Percentiles rank a stretch among this genome's conserved stretches.
phyloP scores from a whole-genome alignment of 306 rosid species.

The Hippophae gyantsensis region DNA sequence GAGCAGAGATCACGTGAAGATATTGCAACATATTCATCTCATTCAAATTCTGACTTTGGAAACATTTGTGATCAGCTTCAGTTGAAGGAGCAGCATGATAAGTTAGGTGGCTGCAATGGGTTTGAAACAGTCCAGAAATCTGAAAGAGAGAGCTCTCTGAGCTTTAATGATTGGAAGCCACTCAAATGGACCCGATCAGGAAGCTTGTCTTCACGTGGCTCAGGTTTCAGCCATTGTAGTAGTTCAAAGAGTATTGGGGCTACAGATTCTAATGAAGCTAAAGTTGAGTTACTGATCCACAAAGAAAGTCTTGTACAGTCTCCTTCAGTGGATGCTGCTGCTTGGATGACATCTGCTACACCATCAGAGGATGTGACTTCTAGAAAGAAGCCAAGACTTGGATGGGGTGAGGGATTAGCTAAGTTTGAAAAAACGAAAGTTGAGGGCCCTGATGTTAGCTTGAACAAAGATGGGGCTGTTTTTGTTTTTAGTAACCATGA shows the following conservation, averaged over 20 bases:
- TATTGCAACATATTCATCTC: conserved; percentile 35
- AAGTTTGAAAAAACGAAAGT: conserved; percentile 90
- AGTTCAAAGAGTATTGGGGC: conserved; percentile 65
- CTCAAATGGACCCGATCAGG: conserved; percentile 90
- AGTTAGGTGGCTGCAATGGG: conserved; percentile 47
- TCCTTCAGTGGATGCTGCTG: conserved; percentile 62
- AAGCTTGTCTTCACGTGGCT: conserved; percentile 81
- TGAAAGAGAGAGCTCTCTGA: conserved; percentile 52
- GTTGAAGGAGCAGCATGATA: conserved; percentile 64
- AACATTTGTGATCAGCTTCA: conserved; percentile 66
- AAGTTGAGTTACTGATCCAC: conserved; percentile 43
- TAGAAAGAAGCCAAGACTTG: conserved; percentile 80
- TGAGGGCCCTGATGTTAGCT: conserved; percentile 56
- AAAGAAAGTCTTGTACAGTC: conserved; percentile 43
- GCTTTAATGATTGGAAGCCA: conserved; percentile 76
- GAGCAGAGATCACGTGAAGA: conserved; percentile 58
- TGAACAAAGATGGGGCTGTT: conserved; percentile 45
- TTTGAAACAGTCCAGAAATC: conserved; percentile 43
- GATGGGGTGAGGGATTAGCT: conserved; percentile 98
- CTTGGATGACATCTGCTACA: conserved; percentile 60
- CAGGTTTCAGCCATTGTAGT: conserved; percentile 75
- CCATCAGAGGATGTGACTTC: conserved; percentile 61
- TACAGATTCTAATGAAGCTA: conserved; percentile 48
- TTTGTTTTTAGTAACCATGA: conserved; percentile 39
- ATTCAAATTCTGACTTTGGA: conserved; percentile 47